These are phyloP conservation scores for Saccharomycopsis selenospora DNA, from an alignment of 805 yeast genomes.

Conservation along the genomic window DNA sequence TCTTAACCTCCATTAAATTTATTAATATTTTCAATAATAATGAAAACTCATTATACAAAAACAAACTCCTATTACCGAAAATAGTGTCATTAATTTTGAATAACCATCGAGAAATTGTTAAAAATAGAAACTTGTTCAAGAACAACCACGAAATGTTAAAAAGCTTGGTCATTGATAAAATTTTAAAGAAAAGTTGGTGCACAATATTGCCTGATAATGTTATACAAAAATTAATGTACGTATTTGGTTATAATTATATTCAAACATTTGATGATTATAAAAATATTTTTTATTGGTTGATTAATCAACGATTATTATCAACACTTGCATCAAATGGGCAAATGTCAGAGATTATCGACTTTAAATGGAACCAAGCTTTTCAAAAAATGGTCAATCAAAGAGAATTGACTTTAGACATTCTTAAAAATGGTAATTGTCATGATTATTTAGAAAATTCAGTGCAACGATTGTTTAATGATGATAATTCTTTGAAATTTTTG, in stretches of 20 bases:
- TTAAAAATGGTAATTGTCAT: too few species aligned
- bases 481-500: not conserved
- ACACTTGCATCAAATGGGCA: not conserved
- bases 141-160: not conserved
- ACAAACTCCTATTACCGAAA: not conserved
- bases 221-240: not conserved
- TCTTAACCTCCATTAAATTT: not conserved
- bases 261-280: not conserved
- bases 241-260: not conserved
- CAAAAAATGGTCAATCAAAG: too few species aligned
- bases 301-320: not conserved
- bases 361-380: too few species aligned
- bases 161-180: not conserved
- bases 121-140: not conserved
- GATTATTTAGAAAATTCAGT: too few species aligned
- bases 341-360: too few species aligned
- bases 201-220: not conserved
- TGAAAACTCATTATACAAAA: not conserved
- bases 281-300: not conserved
- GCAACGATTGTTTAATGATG: not conserved
- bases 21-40: not conserved
- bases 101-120: not conserved
- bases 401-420: too few species aligned
- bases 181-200: not conserved
- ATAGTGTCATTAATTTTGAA: not conserved